Evolutionary conservation across 2,329 filamentous ascomycete genomes (phyloP), one percentile per base, ranked within the genome.

Genomic region (Rasamsonia emersonii): DNA sequence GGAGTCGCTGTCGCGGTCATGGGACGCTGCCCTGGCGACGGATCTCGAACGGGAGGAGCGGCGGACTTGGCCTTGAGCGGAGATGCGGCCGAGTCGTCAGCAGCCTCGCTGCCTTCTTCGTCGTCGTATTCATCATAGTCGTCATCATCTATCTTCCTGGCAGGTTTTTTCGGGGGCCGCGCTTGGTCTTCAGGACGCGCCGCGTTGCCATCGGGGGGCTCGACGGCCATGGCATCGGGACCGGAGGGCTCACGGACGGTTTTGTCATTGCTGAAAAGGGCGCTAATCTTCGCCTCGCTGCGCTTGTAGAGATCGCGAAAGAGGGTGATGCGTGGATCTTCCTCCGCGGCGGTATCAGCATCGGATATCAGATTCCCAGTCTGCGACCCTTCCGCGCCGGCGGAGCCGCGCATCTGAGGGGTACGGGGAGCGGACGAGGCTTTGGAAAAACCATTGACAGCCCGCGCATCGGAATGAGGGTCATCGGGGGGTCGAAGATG

Each of bases 291-390:
- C 46, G 76, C 72, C 61, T 95, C 86, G 48, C 76, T 80, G 58
- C 75, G 75, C 53, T 75, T 75, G 68, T 83, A 94, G 34, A 88
- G 66, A 36, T 85, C 77, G 55, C 77, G 75, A 60, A 95, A 91
- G 53, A 79, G 68, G 51, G 76, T 70, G 60, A 82, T 58, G 51
- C 67, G 79, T 55, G 77, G 72, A 46, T 75, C 73, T 54, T 88
- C 82, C 30, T 86, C 81, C 50, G 80, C 68, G 50, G 68, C 64
- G 60, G 78, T 57, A 51, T 72, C 68, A 42, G 54, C 58, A 42
- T 70, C 68, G 50, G 61, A 59, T 58, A 59, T 60, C 60, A 62
- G 55, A 55, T 59, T 61, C 44, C 54, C 64, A 53, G 59, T 54
- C 47, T 67, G 64, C 39, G 54, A 58, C 40, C 65, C 62, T 44